Conservation (phyloP, 805 yeast genomes). For the Metschnikowia continentalis region DNA sequence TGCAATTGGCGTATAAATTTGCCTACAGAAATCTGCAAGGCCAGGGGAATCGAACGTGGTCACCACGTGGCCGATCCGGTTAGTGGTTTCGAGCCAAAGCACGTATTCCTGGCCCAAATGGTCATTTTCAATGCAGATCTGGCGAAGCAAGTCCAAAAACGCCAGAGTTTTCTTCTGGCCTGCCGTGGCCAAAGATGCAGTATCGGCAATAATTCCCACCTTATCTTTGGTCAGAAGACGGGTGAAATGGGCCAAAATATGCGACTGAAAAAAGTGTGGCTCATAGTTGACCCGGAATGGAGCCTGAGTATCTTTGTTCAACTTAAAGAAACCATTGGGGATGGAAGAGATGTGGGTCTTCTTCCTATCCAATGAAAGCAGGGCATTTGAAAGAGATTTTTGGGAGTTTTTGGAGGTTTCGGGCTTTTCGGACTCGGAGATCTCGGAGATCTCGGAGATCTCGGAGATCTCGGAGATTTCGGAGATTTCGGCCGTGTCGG, state of each 20-base stretch:
- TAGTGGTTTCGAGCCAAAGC: slow-evolving; percentile 54
- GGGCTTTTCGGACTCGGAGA: not conserved
- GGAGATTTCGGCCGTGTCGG: not conserved
- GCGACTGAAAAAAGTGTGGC: slow-evolving; percentile 34
- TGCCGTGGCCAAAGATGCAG: slow-evolving; percentile 45
- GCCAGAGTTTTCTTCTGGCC: slow-evolving; percentile 40
- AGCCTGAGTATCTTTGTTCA: slow-evolving; percentile 49
- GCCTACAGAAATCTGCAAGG: slow-evolving; percentile 26
- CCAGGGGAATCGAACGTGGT: slow-evolving; percentile 31
- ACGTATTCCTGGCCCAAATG: slow-evolving; percentile 35
- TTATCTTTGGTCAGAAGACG: slow-evolving; percentile 44
- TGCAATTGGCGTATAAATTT: slow-evolving; percentile 31
- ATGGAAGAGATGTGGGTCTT: not conserved
- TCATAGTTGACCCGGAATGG: slow-evolving; percentile 54
- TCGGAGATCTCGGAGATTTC: not conserved
- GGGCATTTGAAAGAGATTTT: not conserved
- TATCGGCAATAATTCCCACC: slow-evolving; percentile 53
- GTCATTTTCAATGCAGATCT: slow-evolving; percentile 22
- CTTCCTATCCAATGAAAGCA: slow-evolving; percentile 19
- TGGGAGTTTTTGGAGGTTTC: too few species aligned
- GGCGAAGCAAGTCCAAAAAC: slow-evolving; percentile 40
- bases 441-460: not conserved
- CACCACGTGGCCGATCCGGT: slow-evolving; percentile 34
- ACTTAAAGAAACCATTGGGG: slow-evolving; percentile 33
- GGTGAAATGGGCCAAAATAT: slow-evolving; percentile 36